These are phyloP conservation scores for Saccharum spontaneum DNA, from an alignment of 176 grass and related monocot species.

Conservation along the genomic window DNA sequence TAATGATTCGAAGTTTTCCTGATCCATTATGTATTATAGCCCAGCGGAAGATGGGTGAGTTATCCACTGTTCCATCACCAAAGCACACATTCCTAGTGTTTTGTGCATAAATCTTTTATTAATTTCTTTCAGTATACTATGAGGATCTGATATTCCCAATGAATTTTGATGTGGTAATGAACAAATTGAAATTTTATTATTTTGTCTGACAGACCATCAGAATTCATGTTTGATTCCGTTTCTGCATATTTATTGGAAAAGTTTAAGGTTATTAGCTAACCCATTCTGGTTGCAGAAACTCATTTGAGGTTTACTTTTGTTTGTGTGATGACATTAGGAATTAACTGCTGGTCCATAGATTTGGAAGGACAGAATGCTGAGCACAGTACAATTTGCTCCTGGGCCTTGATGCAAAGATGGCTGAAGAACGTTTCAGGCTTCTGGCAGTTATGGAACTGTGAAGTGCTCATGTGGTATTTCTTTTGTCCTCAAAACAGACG, in stretches of 20 bases:
- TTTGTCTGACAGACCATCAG: neutral
- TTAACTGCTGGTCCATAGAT: neutral
- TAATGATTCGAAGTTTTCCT: neutral
- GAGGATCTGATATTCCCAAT: neutral
- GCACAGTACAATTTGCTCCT: slow-evolving; percentile 87
- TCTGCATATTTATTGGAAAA: neutral
- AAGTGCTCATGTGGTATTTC: slow-evolving; percentile 16
- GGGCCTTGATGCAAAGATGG: slow-evolving; percentile 92
- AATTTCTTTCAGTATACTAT: neutral
- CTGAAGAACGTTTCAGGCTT: slow-evolving; percentile 80
- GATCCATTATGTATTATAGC: neutral
- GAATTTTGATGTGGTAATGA: neutral
- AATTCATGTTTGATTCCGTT: neutral
- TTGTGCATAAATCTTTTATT: neutral
- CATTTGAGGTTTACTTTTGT: neutral
- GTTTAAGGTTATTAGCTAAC: neutral
- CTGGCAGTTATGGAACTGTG: slow-evolving; percentile 34
- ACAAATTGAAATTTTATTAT: neutral
- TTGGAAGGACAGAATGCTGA: slow-evolving; percentile 36
- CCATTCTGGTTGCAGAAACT: neutral
- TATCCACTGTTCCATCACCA: neutral
- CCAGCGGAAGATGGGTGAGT: neutral
- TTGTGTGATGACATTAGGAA: neutral
- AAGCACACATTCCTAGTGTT: neutral
- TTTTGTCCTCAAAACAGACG: slow-evolving; percentile 49